Evolutionary conservation across 2,329 filamentous ascomycete species (phyloP), one percentile per base, ranked within the genome.

Genomic region (Cylindrodendrum hubeiense): DNA sequence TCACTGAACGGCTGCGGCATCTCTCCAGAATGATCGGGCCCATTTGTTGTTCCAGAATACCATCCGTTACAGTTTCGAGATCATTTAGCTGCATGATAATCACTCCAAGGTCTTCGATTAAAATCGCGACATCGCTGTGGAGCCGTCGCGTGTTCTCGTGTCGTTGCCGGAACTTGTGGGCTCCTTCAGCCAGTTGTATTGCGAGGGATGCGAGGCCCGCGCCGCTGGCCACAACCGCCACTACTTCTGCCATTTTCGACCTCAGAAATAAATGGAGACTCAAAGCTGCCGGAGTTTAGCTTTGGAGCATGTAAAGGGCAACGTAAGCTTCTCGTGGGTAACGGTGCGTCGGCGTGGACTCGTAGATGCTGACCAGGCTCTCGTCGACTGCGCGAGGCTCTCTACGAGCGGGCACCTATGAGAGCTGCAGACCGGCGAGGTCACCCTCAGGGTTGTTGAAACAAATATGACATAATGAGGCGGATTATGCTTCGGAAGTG

Each of bases 191-290:
- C 5, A 66, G 34, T 15, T 67, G 44, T 3, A 67, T 24, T 19
- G 67, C 52, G 5, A 67, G 39, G 5, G 67, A 69, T 1, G 28
- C 39, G 22, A 66, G 58, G 15, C 67, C 65, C 4, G 58, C 65
- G 13, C 65, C 65, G 3, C 67, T 57, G 0, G 67, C 65, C 30
- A 63, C 30, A 21, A 66, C n/a, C 0, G 49, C 58, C 0, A 69
- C 21, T 8, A 51, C 12, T 49, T 69, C 65, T 54, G 51, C 58
- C 67, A 66, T 66, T 3, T 19, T 19, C 24, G 17, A 39, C n/a
- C n/a, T n/a, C n/a, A n/a, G n/a, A n/a, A 39, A n/a, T 6, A 30
- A 19, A n/a, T 12, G 4, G 0, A 17, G 0, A 17, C 24, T 2
- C n/a, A 8, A 30, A 26, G 24, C 24, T 1, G 6, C 7, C 7